These are phyloP conservation scores for Alternaria angustiovoidea DNA, from an alignment of 2,329 filamentous ascomycete species.

Conservation along the genomic window DNA sequence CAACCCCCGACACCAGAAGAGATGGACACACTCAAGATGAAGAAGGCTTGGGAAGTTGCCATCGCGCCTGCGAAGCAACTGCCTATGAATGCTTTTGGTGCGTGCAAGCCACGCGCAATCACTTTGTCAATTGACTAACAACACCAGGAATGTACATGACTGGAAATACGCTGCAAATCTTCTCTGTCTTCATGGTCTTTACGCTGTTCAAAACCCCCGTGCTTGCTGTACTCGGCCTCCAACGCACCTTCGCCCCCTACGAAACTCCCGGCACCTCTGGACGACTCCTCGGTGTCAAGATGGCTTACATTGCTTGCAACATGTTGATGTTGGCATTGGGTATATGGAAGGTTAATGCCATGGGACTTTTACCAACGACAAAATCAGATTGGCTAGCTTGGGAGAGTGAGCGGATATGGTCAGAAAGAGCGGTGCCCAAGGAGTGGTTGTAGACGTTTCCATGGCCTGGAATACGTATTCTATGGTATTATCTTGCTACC, in stretches of 20 bases:
- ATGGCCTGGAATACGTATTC: not conserved
- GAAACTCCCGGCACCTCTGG: conserved; percentile 80
- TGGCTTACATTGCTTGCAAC: conserved; percentile 88
- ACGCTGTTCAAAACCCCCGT: conserved; percentile 99
- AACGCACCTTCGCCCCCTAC: conserved; percentile 88
- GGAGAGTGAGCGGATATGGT: conserved; percentile 73
- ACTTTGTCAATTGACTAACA: not conserved
- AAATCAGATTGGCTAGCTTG: conserved; percentile 97
- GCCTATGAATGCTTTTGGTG: conserved; percentile 96
- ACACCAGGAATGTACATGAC: conserved; percentile 91
- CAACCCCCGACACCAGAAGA: conserved; percentile 79
- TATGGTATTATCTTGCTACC: not conserved
- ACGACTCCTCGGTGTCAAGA: conserved; percentile 82
- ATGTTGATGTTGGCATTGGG: conserved; percentile 82
- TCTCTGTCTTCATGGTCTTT: conserved; percentile 99
- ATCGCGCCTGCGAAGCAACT: conserved; percentile 91
- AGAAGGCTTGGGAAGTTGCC: conserved; percentile 98
- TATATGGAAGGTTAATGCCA: conserved; percentile 95
- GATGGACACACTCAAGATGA: conserved; percentile 94
- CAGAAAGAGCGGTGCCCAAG: conserved; percentile 46
- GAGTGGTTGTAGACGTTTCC: conserved; percentile 41
- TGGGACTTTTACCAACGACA: conserved; percentile 96
- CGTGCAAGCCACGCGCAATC: conserved; percentile 8
- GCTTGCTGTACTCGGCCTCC: conserved; percentile 81
- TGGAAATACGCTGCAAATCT: conserved; percentile 96